Evolutionary conservation across 1,284 basidiomycete genomes (phyloP).

Genomic region (Rhodotorula sp.): DNA sequence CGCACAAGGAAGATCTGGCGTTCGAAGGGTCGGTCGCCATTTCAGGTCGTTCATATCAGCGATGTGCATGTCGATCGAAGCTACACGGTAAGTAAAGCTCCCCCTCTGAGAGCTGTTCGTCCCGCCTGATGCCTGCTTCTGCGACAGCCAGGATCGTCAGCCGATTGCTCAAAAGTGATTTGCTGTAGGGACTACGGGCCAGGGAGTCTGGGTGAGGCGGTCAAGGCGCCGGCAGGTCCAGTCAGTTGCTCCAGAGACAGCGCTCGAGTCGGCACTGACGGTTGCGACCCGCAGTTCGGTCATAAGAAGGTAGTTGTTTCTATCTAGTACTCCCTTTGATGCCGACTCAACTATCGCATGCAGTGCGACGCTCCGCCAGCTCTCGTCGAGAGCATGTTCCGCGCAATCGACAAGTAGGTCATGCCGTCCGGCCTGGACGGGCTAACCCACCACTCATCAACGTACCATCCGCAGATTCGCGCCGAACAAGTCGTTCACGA

Average conservation of each 20-base stretch:
- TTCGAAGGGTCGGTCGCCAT: conserved; percentile 21
- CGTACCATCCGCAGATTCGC: conserved; percentile 24
- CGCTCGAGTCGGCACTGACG: background rate
- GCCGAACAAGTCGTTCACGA: conserved; percentile 54
- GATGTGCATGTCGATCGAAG: conserved; percentile 46
- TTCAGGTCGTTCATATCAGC: conserved; percentile 45
- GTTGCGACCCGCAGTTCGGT: background rate
- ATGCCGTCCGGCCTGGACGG: background rate
- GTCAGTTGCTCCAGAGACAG: conserved; percentile 6
- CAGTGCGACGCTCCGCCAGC: conserved; percentile 35
- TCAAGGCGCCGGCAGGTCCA: conserved; percentile 36
- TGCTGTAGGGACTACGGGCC: conserved; percentile 54
- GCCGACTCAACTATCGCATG: background rate
- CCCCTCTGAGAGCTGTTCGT: too few species aligned
- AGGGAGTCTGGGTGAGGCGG: conserved; percentile 17
- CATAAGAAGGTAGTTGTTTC: conserved; percentile 8
- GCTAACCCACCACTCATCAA: background rate
- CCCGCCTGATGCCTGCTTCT: background rate
- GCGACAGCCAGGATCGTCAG: conserved; percentile 53
- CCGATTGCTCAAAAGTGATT: conserved; percentile 60
- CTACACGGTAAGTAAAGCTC: conserved; percentile 46
- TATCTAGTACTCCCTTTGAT: background rate
- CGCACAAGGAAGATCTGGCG: background rate
- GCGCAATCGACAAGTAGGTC: conserved; percentile 49
- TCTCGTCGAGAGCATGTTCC: conserved; percentile 58